phyloP scores from a whole-genome alignment of 805 yeast genomes.

The Teunomyces pallodes region DNA sequence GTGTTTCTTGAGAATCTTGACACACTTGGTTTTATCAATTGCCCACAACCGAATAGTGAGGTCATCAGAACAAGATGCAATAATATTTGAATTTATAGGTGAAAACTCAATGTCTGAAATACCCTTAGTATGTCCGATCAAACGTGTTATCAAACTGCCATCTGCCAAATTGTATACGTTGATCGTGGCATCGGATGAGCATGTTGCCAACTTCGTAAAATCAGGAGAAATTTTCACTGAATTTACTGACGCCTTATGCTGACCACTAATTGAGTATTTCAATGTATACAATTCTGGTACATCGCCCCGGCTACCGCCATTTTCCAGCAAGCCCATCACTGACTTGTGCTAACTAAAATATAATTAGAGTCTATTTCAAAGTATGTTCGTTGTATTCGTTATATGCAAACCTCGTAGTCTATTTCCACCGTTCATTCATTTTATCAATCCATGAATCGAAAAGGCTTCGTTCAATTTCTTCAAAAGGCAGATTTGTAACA shows the following conservation, averaged over 20 bases:
- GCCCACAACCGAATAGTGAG: constrained; percentile 75
- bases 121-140: constrained; percentile 65
- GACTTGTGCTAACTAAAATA: too few relatives aligned
- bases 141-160: constrained; percentile 31
- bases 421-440: constrained; percentile 18
- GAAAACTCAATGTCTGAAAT: constrained; percentile 77
- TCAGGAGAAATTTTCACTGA: constrained; percentile 61
- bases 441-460: constrained; percentile 42
- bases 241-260: constrained; percentile 25
- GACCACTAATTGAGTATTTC: constrained; percentile 9
- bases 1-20: constrained; percentile 65
- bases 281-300: constrained; percentile 11
- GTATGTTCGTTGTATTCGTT: neutral
- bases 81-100: constrained; percentile 59
- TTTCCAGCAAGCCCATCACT: constrained; percentile 3
- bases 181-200: constrained; percentile 32
- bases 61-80: constrained; percentile 90
- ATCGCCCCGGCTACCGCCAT: neutral
- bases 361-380: too few relatives aligned
- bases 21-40: constrained; percentile 46
- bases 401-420: neutral
- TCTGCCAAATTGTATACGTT: constrained; percentile 20
- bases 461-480: constrained; percentile 41
- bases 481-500: constrained; percentile 18
- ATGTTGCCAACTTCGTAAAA: constrained; percentile 54